A percentile compares a stretch with the other conserved stretches of the same genome.
Conservation (phyloP, 495 filamentous ascomycete genomes). For the Neurospora sp. region DNA sequence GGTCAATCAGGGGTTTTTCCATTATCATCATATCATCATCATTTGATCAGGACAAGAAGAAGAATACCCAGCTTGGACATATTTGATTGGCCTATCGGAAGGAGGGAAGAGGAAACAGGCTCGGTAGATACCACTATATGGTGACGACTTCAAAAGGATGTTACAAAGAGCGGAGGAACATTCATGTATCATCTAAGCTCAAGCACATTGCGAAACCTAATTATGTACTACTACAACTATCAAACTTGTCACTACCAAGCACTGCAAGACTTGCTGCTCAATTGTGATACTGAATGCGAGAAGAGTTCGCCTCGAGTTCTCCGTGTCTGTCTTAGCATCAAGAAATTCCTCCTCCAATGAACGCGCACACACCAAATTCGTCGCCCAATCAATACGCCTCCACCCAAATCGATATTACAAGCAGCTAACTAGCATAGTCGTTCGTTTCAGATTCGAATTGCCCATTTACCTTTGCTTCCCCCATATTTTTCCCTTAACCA, state of each 20-base stretch:
- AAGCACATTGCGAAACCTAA: constrained; percentile 1
- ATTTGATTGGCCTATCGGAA: neutral
- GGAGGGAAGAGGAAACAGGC: neutral
- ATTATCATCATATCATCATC: neutral
- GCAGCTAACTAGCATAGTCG: neutral
- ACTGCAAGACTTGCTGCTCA: neutral
- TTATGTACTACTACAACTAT: constrained; percentile 8
- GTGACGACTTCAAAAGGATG: neutral
- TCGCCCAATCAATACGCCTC: neutral
- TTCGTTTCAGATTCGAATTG: neutral
- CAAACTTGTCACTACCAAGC: neutral
- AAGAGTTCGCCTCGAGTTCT: neutral
- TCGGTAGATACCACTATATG: neutral
- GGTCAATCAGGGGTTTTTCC: neutral
- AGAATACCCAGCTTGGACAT: constrained; percentile 6
- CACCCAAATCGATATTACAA: neutral
- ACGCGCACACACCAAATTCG: neutral
- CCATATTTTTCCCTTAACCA: neutral
- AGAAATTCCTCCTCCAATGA: neutral
- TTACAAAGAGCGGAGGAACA: neutral
- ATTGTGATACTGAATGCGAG: neutral
- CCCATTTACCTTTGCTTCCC: neutral
- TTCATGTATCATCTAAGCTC: neutral
- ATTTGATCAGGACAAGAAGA: neutral
- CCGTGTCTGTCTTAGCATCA: neutral